Evolutionary conservation across 495 filamentous ascomycete genomes (phyloP), one percentile per base, ranked within the genome.

Genomic region (Astrothelium subdiscretum): DNA sequence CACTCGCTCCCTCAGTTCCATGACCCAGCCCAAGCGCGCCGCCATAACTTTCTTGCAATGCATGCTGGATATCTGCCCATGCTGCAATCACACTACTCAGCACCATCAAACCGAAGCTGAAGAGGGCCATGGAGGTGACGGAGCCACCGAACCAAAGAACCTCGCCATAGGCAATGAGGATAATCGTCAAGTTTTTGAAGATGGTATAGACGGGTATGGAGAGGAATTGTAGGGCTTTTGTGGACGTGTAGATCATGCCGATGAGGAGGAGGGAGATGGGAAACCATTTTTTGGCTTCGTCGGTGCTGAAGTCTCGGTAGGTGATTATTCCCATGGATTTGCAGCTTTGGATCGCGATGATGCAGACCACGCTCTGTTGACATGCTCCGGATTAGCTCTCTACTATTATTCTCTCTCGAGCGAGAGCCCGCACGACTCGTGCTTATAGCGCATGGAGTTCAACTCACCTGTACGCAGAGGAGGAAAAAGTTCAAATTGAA

Each of bases 161-260:
- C 78, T 99, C 94, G 63, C 94, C 94, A 70, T 99, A 99, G 58
- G 94, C 94, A 70, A 97, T 97, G 38, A 97, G 83, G 68, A 99
- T 99, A 75, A 94, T 99, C 58, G 94, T 97, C 79, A 99, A 75
- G 75, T 99, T 99, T 82, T 99, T 99, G 83, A 99, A 99, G 74
- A 99, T 99, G 58, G 94, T 99, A 78, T 99, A 99, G 3, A 99
- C 94, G 13, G 94, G 94, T 59, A 99, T 95, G 20, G 90, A 96
- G 62, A 99, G 87, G 77, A 85, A 97, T 74, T 97, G 92, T 58
- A 99, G 86, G 24, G 94, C 92, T 78, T 97, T 97, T 72, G 89
- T 91, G 71, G 89, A 85, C 57, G 94, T 97, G 80, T 97, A 99
- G 76, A 97, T 99, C 92, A 97, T 99, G 68, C 91, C 91, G 73